Percentiles rank a stretch among this genome's conserved stretches.
These are phyloP conservation scores for Calonectria naviculata DNA, from an alignment of 2,329 filamentous ascomycete genomes.

Conservation along the genomic window DNA sequence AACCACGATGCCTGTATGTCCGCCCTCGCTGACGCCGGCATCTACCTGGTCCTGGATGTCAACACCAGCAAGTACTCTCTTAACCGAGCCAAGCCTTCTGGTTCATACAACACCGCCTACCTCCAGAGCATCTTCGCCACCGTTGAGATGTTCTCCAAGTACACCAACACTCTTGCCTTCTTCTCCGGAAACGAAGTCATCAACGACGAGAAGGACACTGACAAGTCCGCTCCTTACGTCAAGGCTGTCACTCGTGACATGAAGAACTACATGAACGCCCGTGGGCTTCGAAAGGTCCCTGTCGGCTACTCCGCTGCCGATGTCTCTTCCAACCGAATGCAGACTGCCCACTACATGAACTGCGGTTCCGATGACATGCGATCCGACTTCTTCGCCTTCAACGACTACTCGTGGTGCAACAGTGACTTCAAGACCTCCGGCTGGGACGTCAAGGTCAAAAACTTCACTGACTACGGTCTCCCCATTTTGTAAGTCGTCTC, in stretches of 20 bases:
- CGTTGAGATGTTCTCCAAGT: conserved; percentile 84
- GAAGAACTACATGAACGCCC: conserved; percentile 74
- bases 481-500: conserved; percentile 76
- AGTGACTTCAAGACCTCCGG: conserved; percentile 77
- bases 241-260: conserved; percentile 85
- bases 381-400: conserved; percentile 90
- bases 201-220: conserved; percentile 73
- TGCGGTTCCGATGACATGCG: conserved; percentile 87
- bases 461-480: conserved; percentile 86
- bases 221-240: conserved; percentile 76
- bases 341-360: conserved; percentile 94
- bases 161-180: conserved; percentile 88
- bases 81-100: conserved; percentile 80
- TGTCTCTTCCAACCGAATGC: conserved; percentile 84
- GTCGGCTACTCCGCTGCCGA: conserved; percentile 85
- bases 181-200: conserved; percentile 87
- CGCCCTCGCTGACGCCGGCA: conserved; percentile 81
- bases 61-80: conserved; percentile 91
- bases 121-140: conserved; percentile 88
- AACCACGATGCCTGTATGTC: conserved; percentile 90
- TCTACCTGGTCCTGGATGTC: conserved; percentile 92
- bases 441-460: conserved; percentile 90
- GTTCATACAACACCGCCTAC: conserved; percentile 89
- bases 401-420: conserved; percentile 90
- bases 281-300: conserved; percentile 73